Conservation (phyloP, 1,139 yeast genomes). For the Suhomyces chickasaworum region DNA sequence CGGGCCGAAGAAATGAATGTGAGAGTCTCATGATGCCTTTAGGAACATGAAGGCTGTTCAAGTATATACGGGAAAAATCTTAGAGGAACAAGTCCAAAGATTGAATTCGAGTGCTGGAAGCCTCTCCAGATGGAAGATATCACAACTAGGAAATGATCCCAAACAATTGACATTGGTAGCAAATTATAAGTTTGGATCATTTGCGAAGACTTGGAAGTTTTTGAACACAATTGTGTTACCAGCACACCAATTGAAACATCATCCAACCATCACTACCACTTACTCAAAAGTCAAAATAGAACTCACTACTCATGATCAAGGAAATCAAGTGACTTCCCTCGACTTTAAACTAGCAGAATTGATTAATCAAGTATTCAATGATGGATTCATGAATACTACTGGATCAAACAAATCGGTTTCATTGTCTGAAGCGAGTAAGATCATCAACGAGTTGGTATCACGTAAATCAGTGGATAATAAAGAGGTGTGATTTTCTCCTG, state of each 20-base stretch:
- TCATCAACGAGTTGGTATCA: conserved; percentile 22
- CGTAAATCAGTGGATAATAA: conserved; percentile 6
- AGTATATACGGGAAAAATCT: conserved; percentile 11
- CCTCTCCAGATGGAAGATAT: conserved; percentile 5
- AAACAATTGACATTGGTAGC: conserved; percentile 18
- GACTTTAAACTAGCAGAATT: conserved; percentile 64
- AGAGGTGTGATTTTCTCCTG: background rate
- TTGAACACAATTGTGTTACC: conserved; percentile 61
- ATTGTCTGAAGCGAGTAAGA: conserved; percentile 22
- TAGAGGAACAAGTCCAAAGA: conserved; percentile 17
- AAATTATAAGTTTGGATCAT: conserved; percentile 48
- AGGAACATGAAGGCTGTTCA: conserved; percentile 5
- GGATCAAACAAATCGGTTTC: conserved; percentile 13
- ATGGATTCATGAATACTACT: background rate
- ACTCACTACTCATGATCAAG: conserved; percentile 70
- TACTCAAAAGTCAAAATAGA: conserved; percentile 62
- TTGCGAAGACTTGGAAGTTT: conserved; percentile 65
- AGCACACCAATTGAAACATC: conserved; percentile 67
- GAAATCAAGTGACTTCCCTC: conserved; percentile 52
- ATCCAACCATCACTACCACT: conserved; percentile 66
- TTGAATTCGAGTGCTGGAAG: conserved; percentile 15
- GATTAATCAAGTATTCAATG: conserved; percentile 35
- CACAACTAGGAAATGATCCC: conserved; percentile 2
- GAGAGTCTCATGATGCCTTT: background rate
- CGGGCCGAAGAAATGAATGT: background rate